These are phyloP conservation scores for Cryptococcus floricola DNA, from an alignment of 1,284 basidiomycete species.

Conservation along the genomic window DNA sequence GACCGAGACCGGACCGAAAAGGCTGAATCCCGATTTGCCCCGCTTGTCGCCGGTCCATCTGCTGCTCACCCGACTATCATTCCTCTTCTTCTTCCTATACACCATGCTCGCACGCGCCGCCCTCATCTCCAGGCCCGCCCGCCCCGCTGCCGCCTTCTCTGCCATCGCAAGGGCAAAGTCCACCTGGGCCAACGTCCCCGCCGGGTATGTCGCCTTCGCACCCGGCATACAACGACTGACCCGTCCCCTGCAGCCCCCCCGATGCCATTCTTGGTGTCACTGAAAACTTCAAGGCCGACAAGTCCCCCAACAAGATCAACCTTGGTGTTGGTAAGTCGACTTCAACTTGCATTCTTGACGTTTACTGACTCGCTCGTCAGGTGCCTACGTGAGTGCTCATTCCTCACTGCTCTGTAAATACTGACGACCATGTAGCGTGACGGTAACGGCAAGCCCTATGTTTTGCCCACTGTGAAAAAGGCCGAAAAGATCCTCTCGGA, in stretches of 20 bases:
- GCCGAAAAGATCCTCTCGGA: slow-evolving; percentile 59
- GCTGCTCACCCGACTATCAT: too few species aligned
- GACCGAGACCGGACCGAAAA: too few species aligned
- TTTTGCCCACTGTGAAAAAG: slow-evolving; percentile 85
- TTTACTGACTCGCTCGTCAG: slow-evolving; percentile 7
- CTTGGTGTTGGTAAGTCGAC: slow-evolving; percentile 73
- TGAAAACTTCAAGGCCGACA: slow-evolving; percentile 71
- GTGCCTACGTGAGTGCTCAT: slow-evolving; percentile 39
- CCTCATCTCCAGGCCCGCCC: slow-evolving; percentile 10
- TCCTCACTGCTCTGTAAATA: not conserved
- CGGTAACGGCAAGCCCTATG: slow-evolving; percentile 90
- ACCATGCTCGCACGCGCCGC: slow-evolving; percentile 17
- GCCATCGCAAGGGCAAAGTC: slow-evolving; percentile 14
- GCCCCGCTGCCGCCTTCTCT: not conserved
- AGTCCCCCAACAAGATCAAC: slow-evolving; percentile 89
- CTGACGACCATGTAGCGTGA: slow-evolving; percentile 61
- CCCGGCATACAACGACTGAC: not conserved
- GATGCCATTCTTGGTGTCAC: slow-evolving; percentile 41
- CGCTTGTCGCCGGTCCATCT: too few species aligned
- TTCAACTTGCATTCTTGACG: slow-evolving; percentile 6
- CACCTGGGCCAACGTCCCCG: slow-evolving; percentile 30
- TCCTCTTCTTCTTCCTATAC: not conserved
- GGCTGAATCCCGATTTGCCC: too few species aligned
- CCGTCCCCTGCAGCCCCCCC: slow-evolving; percentile 18
- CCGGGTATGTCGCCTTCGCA: slow-evolving; percentile 22